Percentiles rank a stretch among this genome's conserved stretches.
phyloP scores from a whole-genome alignment of 495 filamentous ascomycete genomes.

The Hypoxylon subgilvum region DNA sequence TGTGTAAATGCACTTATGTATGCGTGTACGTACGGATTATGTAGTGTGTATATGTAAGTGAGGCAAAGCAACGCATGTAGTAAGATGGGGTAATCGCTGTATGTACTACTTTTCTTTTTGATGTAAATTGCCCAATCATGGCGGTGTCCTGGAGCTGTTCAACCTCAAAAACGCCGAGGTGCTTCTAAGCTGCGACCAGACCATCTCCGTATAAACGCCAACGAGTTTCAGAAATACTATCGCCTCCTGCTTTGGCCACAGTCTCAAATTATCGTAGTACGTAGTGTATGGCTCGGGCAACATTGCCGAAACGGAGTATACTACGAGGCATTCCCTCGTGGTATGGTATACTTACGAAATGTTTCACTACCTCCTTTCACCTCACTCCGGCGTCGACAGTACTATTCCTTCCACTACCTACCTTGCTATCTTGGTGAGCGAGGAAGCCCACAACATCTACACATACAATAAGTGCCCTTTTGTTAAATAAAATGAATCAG shows the following conservation, averaged over 20 bases:
- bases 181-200: slow-evolving; percentile 25
- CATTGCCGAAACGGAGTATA: slow-evolving; percentile 1
- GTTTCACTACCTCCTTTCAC: slow-evolving; percentile 1
- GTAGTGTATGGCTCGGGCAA: not conserved
- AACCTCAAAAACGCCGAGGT: slow-evolving; percentile 17
- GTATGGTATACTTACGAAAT: not conserved
- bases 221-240: slow-evolving; percentile 29
- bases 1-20: too few relatives aligned
- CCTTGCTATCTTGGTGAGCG: too few relatives aligned
- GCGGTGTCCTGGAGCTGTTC: slow-evolving; percentile 17
- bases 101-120: too few relatives aligned
- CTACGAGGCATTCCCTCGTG: slow-evolving; percentile 5
- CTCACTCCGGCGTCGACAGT: not conserved
- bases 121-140: slow-evolving; percentile 10
- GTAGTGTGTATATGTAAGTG: too few relatives aligned
- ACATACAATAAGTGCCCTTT: too few relatives aligned
- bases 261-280: slow-evolving; percentile 4
- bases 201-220: not conserved
- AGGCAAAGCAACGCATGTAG: too few relatives aligned
- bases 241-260: slow-evolving; percentile 4
- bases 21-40: too few relatives aligned
- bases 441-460: not conserved
- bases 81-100: too few relatives aligned
- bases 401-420: not conserved
- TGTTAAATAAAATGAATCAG: too few relatives aligned